A percentile compares a stretch with the other conserved stretches of the same genome.
Conservation (phyloP, 345 rosid species). For the Streptanthus diversifolius region DNA sequence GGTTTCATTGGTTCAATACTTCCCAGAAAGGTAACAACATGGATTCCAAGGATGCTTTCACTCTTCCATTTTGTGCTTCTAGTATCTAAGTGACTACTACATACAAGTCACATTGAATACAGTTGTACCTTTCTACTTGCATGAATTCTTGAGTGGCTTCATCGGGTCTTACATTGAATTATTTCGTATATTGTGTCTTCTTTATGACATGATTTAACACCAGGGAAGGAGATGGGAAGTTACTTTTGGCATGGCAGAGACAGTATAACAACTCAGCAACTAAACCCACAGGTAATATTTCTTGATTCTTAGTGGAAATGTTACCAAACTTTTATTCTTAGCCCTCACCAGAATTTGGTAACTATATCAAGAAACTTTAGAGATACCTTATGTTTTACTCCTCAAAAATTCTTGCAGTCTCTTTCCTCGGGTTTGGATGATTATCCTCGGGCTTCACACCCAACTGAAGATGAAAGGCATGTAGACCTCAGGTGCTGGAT, state of each 20-base stretch:
- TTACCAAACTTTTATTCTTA: not conserved
- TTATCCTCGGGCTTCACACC: conserved; percentile 96
- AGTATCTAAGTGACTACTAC: not conserved
- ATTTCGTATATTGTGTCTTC: not conserved
- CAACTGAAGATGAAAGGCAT: conserved; percentile 82
- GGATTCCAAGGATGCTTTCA: not conserved
- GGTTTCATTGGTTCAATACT: conserved; percentile 88
- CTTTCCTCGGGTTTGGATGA: conserved; percentile 84
- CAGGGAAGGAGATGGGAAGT: conserved; percentile 72
- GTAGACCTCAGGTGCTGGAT: conserved; percentile 96
- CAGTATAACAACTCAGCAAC: conserved; percentile 47
- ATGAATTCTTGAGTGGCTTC: not conserved
- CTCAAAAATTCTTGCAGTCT: not conserved
- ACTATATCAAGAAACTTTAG: not conserved
- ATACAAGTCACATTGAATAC: not conserved
- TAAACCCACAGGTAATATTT: conserved; percentile 72
- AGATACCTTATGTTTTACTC: not conserved
- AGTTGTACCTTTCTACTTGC: not conserved
- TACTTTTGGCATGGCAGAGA: conserved; percentile 97
- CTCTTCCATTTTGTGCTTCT: not conserved
- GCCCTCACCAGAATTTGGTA: not conserved
- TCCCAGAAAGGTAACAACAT: conserved; percentile 66
- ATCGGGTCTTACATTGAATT: not conserved
- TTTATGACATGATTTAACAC: not conserved
- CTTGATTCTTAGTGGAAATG: not conserved